phyloP scores from a whole-genome alignment of 305 asterid genomes.

The Caryopteris hybrid region DNA sequence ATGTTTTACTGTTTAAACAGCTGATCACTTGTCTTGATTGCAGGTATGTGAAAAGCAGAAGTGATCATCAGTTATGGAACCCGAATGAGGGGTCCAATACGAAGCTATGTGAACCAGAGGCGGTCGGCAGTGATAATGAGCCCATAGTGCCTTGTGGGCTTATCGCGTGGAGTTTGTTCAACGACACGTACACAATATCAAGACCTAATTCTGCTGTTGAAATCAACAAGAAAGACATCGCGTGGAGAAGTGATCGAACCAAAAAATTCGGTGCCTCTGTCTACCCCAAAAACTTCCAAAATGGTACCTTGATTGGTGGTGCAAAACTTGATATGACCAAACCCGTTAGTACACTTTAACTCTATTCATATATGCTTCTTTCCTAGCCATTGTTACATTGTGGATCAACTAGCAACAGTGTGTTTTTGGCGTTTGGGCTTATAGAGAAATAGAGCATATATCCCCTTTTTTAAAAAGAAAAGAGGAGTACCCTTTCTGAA shows the following conservation, averaged over 20 bases:
- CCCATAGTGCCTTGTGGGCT: conserved; percentile 88
- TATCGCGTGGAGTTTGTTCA: conserved; percentile 92
- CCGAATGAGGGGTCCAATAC: conserved; percentile 26
- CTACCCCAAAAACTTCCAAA: conserved; percentile 79
- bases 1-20: no score
- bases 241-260: conserved; percentile 67
- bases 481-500: no score
- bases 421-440: neutral
- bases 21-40: neutral
- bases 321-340: conserved; percentile 47
- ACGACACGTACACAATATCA: conserved; percentile 57
- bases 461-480: neutral
- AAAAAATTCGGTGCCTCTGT: conserved; percentile 60
- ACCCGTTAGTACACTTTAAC: conserved; percentile 49
- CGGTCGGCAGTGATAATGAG: conserved; percentile 4
- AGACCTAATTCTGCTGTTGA: conserved; percentile 22
- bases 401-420: neutral
- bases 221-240: conserved; percentile 58
- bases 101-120: conserved; percentile 41
- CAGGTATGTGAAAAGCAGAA: conserved; percentile 91
- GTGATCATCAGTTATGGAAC: conserved; percentile 58
- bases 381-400: neutral
- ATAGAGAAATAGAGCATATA: neutral
- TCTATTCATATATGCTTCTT: neutral
- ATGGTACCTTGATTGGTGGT: conserved; percentile 58